phyloP scores from a whole-genome alignment of 495 filamentous ascomycete genomes.

The Aspergillus coremiiformis region DNA sequence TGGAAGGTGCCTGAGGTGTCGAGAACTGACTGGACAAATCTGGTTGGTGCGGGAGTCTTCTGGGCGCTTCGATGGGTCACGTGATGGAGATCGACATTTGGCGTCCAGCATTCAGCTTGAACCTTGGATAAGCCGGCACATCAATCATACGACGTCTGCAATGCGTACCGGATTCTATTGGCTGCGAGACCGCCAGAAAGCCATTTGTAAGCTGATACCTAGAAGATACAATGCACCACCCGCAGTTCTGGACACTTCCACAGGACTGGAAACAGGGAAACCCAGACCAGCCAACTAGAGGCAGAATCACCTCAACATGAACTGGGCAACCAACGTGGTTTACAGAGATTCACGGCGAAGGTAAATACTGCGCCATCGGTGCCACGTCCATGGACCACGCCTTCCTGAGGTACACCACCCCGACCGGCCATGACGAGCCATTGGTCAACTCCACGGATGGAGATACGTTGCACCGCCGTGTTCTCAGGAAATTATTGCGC shows the following conservation, averaged over 20 bases:
- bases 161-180: background rate
- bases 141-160: background rate
- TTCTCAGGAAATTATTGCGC: background rate
- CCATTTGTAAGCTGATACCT: background rate
- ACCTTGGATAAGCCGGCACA: no score
- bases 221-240: background rate
- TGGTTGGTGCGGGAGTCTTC: conserved; percentile 19
- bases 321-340: background rate
- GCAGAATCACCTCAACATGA: background rate
- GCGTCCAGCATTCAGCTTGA: no score
- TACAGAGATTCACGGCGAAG: no score
- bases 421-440: background rate
- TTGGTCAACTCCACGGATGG: background rate
- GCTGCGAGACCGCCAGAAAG: background rate
- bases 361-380: no score
- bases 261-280: background rate
- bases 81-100: conserved; percentile 11
- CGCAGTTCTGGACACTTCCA: background rate
- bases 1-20: conserved; percentile 10
- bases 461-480: background rate
- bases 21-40: conserved; percentile 3
- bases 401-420: background rate
- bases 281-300: background rate
- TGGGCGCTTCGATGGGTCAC: conserved; percentile 23
- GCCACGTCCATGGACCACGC: background rate